These are phyloP conservation scores for Botrytis aclada DNA, from an alignment of 2,329 filamentous ascomycete genomes.

Conservation along the genomic window DNA sequence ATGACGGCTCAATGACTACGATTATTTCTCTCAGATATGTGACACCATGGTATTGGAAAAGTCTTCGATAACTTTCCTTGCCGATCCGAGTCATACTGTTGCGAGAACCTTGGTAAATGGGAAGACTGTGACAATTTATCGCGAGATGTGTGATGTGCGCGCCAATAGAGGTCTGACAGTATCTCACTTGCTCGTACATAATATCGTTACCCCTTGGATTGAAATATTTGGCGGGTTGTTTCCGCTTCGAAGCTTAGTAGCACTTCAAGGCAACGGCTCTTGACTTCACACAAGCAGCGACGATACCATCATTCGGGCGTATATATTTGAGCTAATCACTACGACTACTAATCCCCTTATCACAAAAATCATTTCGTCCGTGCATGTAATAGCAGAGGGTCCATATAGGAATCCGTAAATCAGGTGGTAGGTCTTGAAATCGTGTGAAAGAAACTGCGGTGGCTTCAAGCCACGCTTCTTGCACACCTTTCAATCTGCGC, in stretches of 20 bases:
- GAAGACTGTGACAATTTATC: neutral
- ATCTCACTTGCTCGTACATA: neutral
- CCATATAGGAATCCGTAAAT: neutral
- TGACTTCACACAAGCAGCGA: neutral
- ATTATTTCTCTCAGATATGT: neutral
- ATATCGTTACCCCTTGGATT: neutral
- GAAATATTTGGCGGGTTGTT: neutral
- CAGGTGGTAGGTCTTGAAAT: neutral
- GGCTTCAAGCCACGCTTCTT: neutral
- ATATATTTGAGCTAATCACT: too few relatives aligned
- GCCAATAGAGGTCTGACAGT: neutral
- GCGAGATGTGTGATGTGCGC: neutral
- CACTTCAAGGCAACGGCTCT: neutral
- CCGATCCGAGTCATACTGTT: too few relatives aligned
- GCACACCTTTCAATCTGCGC: neutral
- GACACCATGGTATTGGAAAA: neutral
- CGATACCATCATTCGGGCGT: neutral
- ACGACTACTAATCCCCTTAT: too few relatives aligned
- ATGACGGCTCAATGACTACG: neutral
- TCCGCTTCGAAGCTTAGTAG: neutral
- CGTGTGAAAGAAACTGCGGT: neutral
- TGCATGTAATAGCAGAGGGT: neutral
- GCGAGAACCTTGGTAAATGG: neutral
- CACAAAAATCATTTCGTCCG: neutral
- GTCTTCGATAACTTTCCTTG: neutral